Percentiles rank a stretch among this genome's conserved stretches.
phyloP scores from a whole-genome alignment of 306 rosid genomes.

The Rosa multiflora region DNA sequence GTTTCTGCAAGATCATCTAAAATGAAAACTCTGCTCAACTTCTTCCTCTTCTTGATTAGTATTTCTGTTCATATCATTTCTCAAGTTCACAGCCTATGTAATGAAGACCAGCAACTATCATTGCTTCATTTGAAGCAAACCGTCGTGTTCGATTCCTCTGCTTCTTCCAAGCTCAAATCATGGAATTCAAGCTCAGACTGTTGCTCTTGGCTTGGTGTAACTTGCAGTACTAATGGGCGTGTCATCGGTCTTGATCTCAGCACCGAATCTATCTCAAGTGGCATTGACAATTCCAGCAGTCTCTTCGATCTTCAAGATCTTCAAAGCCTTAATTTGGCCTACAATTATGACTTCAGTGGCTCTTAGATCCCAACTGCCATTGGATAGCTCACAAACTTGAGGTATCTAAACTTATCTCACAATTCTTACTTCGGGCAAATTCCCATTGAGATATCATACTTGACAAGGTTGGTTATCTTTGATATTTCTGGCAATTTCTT shows the following conservation, averaged over 20 bases:
- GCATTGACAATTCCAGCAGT: background rate
- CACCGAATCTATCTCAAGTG: background rate
- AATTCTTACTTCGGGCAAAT: background rate
- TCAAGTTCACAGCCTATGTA: background rate
- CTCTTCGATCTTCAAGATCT: slow-evolving; percentile 1
- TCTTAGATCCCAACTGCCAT: background rate
- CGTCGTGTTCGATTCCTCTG: background rate
- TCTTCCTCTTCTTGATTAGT: background rate
- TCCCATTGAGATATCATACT: background rate
- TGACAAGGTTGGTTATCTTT: background rate
- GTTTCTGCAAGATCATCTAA: background rate
- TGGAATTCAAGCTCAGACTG: background rate
- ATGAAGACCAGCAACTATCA: background rate
- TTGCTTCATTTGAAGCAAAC: background rate
- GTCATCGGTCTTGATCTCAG: slow-evolving; percentile 1
- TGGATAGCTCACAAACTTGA: slow-evolving; percentile 2
- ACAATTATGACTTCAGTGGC: background rate
- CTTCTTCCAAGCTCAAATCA: background rate
- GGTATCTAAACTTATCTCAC: background rate
- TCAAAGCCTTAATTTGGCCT: background rate
- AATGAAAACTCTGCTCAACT: background rate
- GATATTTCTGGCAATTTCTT: background rate
- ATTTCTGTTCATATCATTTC: background rate
- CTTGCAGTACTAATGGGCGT: slow-evolving; percentile 3
- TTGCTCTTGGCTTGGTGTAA: background rate